Percentiles rank a stretch among this genome's conserved stretches.
phyloP scores from a whole-genome alignment of 257 asterid genomes.

The Primulina tabacum region DNA sequence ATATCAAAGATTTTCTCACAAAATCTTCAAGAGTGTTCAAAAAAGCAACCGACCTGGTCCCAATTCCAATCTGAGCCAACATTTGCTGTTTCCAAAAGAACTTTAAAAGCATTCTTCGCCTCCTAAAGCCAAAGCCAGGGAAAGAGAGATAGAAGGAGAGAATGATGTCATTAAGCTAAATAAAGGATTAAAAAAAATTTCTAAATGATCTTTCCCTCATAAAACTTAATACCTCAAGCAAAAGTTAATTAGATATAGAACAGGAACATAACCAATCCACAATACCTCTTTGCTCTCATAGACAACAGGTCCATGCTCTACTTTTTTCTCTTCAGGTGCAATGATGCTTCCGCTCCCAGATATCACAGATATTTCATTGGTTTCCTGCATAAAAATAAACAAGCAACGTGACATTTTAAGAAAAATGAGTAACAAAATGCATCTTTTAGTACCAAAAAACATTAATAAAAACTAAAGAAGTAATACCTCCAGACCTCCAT shows the following conservation, averaged over 20 bases:
- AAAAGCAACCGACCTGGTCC: constrained; percentile 69
- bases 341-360: constrained; percentile 38
- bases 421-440: neutral
- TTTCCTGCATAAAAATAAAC: constrained; percentile 48
- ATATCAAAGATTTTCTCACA: constrained; percentile 22
- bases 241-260: neutral
- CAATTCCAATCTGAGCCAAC: constrained; percentile 89
- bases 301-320: constrained; percentile 50
- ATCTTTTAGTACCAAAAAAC: neutral
- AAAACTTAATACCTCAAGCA: constrained; percentile 11
- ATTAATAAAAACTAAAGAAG: constrained; percentile 14
- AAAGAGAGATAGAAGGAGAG: neutral
- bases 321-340: constrained; percentile 55
- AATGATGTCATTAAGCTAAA: constrained; percentile 14
- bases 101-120: constrained; percentile 81
- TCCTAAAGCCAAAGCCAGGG: constrained; percentile 42
- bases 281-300: constrained; percentile 84
- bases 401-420: constrained; percentile 14
- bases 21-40: constrained; percentile 13
- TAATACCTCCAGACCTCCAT: constrained; percentile 49
- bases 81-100: constrained; percentile 68
- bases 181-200: constrained; percentile 13
- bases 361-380: constrained; percentile 36
- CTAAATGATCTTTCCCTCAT: constrained; percentile 12
- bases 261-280: constrained; percentile 20